Evolutionary conservation across 495 filamentous ascomycete species (phyloP), one percentile per base, ranked within the genome.

Genomic region (Annulohypoxylon nitens): DNA sequence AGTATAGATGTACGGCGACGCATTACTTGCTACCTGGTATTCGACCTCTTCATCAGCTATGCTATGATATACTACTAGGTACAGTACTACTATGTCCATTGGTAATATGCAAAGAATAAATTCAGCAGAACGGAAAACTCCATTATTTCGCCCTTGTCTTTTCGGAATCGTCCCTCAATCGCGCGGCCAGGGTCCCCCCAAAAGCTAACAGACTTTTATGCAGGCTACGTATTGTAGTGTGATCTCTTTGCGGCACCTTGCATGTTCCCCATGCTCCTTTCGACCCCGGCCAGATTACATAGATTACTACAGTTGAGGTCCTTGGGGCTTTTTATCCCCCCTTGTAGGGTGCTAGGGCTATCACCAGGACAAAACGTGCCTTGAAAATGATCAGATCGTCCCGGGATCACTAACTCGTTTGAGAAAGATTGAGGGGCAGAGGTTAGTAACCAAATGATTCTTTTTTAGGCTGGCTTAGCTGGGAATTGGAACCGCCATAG

Each of bases 191-290:
- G 63, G 50, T 14, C n/a, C 41, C 20, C 16, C 59, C 50, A 33
- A 57, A 55, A 67, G 39, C 58, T 70, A 57, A 43, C 58, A 63
- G 43, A 59, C 71, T 64, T 41, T 55, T 64, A 75, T 75, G 72
- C 67, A 67, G 59, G 67, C 67, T 71, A 64, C 58, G 30, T 60
- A 64, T 37, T 70, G 50, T 71, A 68, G 67, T 68, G 58, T 74
- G 71, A 70, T 74, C 71, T 74, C 72, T 75, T 75, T 75, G 63
- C 72, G 72, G 72, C 72, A 75, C 72, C 72, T 75, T 75, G 72
- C 72, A 75, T 67, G 53, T 75, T 70, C 72, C 64, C 72, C 72
- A 75, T 75, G 67, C 60, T 61, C 67, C 53, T 57, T 41, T 75
- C 62, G 37, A 74, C 63, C 67, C 72, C 67, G 50, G 60, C 67